Evolutionary conservation across 192 early-diverging fungal genomes (phyloP), one percentile per base, ranked within the genome.

Genomic region (Funneliformis geosporum): DNA sequence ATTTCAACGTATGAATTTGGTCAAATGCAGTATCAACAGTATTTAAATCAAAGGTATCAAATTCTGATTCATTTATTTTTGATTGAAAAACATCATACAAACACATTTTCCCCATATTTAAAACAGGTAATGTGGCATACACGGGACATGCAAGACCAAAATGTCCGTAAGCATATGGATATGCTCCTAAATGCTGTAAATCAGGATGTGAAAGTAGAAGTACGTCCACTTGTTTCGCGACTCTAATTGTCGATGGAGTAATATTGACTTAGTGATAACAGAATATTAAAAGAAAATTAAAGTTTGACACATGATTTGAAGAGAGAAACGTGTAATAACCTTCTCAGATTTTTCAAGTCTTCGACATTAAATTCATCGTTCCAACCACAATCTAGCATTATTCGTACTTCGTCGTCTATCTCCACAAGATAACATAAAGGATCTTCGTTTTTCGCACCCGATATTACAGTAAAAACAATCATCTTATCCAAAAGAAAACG

Each of bases 321-420:
- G n/a, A 4, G 11, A n/a, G 23, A 25, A 23, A n/a, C 8, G 39
- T 21, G 5, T 28, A 69, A 66, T 25, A 84, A 92, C 91, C 92
- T 92, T 86, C 90, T 89, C 14, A 96, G 87, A 55, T 84, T 83
- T 50, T 78, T 82, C 25, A 97, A 84, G 40, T 89, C 89, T 25
- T 94, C 91, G 23, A 88, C 86, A 66, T 96, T 86, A 79, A 96
- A 94, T 47, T 81, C 83, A 81, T 93, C 93, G 66, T 90, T 90
- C 92, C 93, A 96, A 23, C 97, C 98, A 87, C 98, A 99, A 84
- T 99, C 98, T 23, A 99, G 87, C 47, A 99, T 82, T 61, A 99
- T 91, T 73, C 93, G 94, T n/a, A 93, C 94, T 81, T 94, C 89
- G 81, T 95, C 94, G 72, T 95, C 96, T 39, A 98, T 91, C 83